phyloP scores from a whole-genome alignment of 352 stramenopile species.

The Phytophthora meadii region DNA sequence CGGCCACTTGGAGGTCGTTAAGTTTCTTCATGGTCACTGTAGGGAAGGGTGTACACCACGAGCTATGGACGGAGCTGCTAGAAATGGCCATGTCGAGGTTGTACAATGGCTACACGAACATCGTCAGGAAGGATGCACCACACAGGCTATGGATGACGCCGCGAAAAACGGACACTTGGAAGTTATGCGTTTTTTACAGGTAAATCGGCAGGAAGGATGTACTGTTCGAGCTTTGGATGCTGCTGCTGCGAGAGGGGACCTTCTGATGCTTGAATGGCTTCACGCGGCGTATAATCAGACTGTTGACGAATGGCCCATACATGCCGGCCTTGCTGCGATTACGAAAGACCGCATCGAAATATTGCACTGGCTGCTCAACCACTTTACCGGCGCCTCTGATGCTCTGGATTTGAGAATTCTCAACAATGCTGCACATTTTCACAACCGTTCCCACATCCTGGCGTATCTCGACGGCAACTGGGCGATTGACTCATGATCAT shows the following conservation, averaged over 20 bases:
- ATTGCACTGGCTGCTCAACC: slow-evolving; percentile 33
- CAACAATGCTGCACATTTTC: slow-evolving; percentile 21
- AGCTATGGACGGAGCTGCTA: slow-evolving; percentile 45
- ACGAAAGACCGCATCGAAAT: slow-evolving; percentile 32
- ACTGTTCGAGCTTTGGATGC: slow-evolving; percentile 29
- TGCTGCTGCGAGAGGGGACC: slow-evolving; percentile 23
- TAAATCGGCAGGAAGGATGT: slow-evolving; percentile 24
- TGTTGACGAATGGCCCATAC: slow-evolving; percentile 23
- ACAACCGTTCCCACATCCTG: slow-evolving; percentile 33
- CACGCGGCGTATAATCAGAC: not conserved
- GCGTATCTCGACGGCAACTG: slow-evolving; percentile 31
- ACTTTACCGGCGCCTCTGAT: not conserved
- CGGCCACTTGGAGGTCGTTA: slow-evolving; percentile 33
- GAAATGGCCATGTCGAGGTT: slow-evolving; percentile 34
- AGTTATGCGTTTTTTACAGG: slow-evolving; percentile 38
- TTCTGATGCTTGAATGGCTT: slow-evolving; percentile 39
- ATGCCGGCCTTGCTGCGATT: slow-evolving; percentile 29
- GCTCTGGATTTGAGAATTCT: slow-evolving; percentile 24
- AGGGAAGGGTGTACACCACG: slow-evolving; percentile 29
- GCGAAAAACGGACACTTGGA: slow-evolving; percentile 31
- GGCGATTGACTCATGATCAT: not conserved
- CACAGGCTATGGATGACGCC: slow-evolving; percentile 43
- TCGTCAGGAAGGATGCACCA: slow-evolving; percentile 39
- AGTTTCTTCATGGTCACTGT: slow-evolving; percentile 31
- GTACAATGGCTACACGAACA: slow-evolving; percentile 42